These are phyloP conservation scores for Amborella trichopoda DNA, from an alignment of 164 flowering plant species.

Conservation along the genomic window DNA sequence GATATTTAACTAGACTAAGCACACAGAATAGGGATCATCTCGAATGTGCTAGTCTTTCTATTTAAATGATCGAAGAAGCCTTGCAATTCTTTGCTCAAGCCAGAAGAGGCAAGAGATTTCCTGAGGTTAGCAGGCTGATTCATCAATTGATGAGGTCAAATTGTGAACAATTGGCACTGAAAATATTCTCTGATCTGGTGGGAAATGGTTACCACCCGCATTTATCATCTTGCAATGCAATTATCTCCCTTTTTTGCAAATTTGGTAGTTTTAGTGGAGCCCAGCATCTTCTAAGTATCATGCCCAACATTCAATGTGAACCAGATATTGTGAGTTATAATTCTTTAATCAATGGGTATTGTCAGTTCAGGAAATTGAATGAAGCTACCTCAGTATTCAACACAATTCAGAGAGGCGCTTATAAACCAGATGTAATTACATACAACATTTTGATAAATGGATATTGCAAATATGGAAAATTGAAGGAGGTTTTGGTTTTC, in stretches of 20 bases:
- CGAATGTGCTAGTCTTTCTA: too few species aligned
- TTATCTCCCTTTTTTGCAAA: conserved; percentile 16
- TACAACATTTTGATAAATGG: conserved; percentile 26
- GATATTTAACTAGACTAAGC: too few species aligned
- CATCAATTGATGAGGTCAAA: conserved; percentile 12
- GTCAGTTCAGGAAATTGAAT: conserved; percentile 2
- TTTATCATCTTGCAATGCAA: conserved; percentile 24
- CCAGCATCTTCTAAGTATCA: conserved; percentile 1
- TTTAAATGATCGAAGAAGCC: too few species aligned
- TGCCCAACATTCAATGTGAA: not conserved
- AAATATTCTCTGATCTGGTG: conserved; percentile 16
- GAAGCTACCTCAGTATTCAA: conserved; percentile 3
- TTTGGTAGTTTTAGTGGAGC: conserved; percentile 5
- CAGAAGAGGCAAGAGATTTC: too few species aligned
- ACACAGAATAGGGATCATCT: too few species aligned
- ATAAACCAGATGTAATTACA: conserved; percentile 21
- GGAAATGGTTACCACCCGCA: conserved; percentile 23
- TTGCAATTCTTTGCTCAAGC: too few species aligned
- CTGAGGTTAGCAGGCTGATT: too few species aligned
- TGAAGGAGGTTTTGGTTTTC: conserved; percentile 18
- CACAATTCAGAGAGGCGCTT: not conserved
- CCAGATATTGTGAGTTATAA: conserved; percentile 4
- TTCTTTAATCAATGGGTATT: conserved; percentile 6
- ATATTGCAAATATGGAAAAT: conserved; percentile 19
- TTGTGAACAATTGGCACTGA: conserved; percentile 25